Evolutionary conservation across 129 eudicot species (phyloP).

Genomic region (Cynara cardunculus): DNA sequence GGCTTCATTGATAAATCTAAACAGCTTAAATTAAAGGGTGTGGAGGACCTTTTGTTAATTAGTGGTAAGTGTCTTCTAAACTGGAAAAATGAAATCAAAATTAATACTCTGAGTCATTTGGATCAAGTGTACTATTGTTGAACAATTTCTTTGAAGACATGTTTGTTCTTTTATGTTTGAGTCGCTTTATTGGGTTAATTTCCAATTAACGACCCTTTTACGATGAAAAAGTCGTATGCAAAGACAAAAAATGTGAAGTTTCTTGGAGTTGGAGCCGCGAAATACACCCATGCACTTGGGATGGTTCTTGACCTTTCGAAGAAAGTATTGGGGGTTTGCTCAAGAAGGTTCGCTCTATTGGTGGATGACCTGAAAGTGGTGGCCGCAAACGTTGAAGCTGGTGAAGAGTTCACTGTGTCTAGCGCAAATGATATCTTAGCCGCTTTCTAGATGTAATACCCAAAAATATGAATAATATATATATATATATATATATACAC

Average conservation of each 20-base stretch:
- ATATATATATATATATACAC: no score
- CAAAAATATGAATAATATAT: no score
- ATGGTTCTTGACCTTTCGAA: constrained; percentile 76
- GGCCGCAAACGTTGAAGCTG: constrained; percentile 67
- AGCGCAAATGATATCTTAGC: constrained; percentile 74
- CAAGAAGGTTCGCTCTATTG: constrained; percentile 72
- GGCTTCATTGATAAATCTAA: constrained; percentile 83
- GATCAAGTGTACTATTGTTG: neutral
- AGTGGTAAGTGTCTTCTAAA: constrained; percentile 47
- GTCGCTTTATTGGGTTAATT: neutral
- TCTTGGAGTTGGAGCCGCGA: constrained; percentile 77
- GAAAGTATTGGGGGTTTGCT: constrained; percentile 71
- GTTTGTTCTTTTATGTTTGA: neutral
- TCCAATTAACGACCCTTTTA: constrained; percentile 76
- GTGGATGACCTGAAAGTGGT: constrained; percentile 78
- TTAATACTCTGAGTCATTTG: neutral
- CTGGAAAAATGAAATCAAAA: neutral
- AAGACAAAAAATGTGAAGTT: constrained; percentile 80
- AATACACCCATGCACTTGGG: constrained; percentile 79
- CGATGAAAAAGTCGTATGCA: constrained; percentile 81
- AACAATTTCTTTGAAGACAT: neutral
- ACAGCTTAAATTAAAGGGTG: constrained; percentile 79
- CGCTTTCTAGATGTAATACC: constrained; percentile 35
- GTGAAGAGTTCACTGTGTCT: constrained; percentile 86
- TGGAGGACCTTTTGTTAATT: constrained; percentile 62